Evolutionary conservation across 2,329 filamentous ascomycete species (phyloP), one percentile per base, ranked within the genome.

Genomic region (Albifimbria verrucaria): DNA sequence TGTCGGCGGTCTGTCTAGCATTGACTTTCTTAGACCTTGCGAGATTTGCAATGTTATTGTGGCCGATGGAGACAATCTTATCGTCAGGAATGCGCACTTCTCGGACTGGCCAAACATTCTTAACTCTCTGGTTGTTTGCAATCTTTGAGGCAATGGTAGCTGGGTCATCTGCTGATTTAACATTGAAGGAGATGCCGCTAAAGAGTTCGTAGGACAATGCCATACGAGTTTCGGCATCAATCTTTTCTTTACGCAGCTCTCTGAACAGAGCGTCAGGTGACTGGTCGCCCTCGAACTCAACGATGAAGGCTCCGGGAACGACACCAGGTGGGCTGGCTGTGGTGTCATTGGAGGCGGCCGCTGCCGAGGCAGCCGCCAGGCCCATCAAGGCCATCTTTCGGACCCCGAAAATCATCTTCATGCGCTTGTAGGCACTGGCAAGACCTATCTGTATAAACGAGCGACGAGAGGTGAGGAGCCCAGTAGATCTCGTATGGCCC

Each of bases 61-160:
- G 49, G 9, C 55, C 59, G 17, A 61, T 39, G 21, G 54, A 55
- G 20, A 48, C 50, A n/a, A 52, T 48, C 12, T 55, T 43, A 7
- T 49, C 52, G 26, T 59, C 53, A 3, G 61, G 59, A 32, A 62
- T 56, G 24, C 49, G 47, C 46, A 65, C 55, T 32, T 49, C 57
- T 23, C 59, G 58, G 22, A 68, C 61, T 3, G 67, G 66, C 65
- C 66, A 69, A 21, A 68, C 53, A 7, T 54, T 54, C 56, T 62
- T 66, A 50, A 69, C 62, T 10, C 52, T 51, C 32, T 56, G 42
- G 48, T 62, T 55, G 36, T 49, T 55, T 25, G 57, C 54, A 32
- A 68, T 64, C 55, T 51, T 57, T 23, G 51, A 52, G 18, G 57
- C 52, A 3, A 52, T 52, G 54, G 63, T 41, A 23, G 66, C 55